These are phyloP conservation scores for Talaromyces sp. DNA, from an alignment of 2,329 filamentous ascomycete genomes.

Conservation along the genomic window DNA sequence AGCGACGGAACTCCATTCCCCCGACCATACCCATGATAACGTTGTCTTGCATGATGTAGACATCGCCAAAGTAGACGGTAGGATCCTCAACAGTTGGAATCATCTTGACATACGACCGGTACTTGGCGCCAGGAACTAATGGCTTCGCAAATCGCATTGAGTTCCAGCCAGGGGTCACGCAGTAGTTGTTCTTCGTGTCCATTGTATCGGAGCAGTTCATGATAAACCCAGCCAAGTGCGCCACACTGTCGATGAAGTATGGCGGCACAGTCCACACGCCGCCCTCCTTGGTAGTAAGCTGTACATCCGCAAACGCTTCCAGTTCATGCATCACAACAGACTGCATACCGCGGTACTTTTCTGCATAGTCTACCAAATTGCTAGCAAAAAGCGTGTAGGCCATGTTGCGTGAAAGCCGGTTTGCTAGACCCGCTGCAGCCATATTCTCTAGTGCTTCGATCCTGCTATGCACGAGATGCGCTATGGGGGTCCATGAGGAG, in stretches of 20 bases:
- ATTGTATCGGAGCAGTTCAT: conserved; percentile 31
- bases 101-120: conserved; percentile 32
- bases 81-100: conserved; percentile 19
- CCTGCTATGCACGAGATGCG: conserved; percentile 22
- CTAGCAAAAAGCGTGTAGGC: conserved; percentile 22
- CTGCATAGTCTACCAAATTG: conserved; percentile 16
- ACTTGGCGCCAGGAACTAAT: conserved; percentile 20
- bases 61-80: conserved; percentile 24
- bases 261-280: conserved; percentile 21
- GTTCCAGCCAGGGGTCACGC: conserved; percentile 33
- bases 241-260: conserved; percentile 31
- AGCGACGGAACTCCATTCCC: conserved; percentile 13
- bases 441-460: conserved; percentile 23
- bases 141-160: conserved; percentile 21
- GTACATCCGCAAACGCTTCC: conserved; percentile 24
- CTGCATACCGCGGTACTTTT: conserved; percentile 18
- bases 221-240: conserved; percentile 35
- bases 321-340: conserved; percentile 16
- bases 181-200: conserved; percentile 25
- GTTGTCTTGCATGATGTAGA: conserved; percentile 23
- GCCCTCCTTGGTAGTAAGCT: conserved; percentile 14
- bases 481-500: conserved; percentile 18
- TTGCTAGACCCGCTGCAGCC: conserved; percentile 21
- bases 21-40: conserved; percentile 8
- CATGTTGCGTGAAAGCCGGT: conserved; percentile 21